Percentiles rank a stretch among this genome's conserved stretches.
Evolutionary conservation across 2,329 filamentous ascomycete genomes (phyloP).

Genomic region (Fusarium nygamai): DNA sequence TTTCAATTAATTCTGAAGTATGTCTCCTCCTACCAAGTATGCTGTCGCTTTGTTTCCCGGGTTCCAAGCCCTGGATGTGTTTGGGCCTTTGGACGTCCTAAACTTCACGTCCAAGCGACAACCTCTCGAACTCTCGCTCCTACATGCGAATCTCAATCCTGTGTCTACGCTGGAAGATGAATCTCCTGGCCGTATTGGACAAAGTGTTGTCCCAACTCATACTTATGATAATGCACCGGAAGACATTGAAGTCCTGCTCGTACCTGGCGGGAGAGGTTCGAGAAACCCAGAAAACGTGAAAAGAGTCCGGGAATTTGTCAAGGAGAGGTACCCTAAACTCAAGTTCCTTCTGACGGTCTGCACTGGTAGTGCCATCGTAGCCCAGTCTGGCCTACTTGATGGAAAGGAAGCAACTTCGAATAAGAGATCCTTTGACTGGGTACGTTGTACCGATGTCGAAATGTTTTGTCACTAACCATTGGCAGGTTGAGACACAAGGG

Average conservation of each 20-base stretch:
- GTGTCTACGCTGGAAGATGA: slow-evolving; percentile 40
- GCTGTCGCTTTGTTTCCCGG: slow-evolving; percentile 37
- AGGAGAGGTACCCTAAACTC: slow-evolving; percentile 52
- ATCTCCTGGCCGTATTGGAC: slow-evolving; percentile 39
- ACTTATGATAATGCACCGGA: slow-evolving; percentile 48
- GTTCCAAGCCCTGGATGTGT: slow-evolving; percentile 41
- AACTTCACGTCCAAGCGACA: slow-evolving; percentile 42
- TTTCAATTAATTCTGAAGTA: neutral
- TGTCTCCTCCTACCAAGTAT: slow-evolving; percentile 33
- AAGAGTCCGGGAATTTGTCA: slow-evolving; percentile 54
- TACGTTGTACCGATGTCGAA: neutral
- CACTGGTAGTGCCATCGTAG: slow-evolving; percentile 66
- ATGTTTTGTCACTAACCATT: neutral
- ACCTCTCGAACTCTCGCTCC: slow-evolving; percentile 41
- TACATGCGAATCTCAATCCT: slow-evolving; percentile 43
- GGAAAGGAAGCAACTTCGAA: slow-evolving; percentile 69
- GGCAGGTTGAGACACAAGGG: slow-evolving; percentile 50
- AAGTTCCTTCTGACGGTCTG: slow-evolving; percentile 69
- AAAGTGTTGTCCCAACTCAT: slow-evolving; percentile 49
- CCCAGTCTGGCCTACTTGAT: slow-evolving; percentile 65
- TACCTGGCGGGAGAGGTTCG: slow-evolving; percentile 52
- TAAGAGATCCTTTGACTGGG: slow-evolving; percentile 59
- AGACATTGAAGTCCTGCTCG: slow-evolving; percentile 51
- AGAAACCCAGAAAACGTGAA: slow-evolving; percentile 37
- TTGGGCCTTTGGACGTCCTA: slow-evolving; percentile 50